These are phyloP conservation scores for Lasiodiplodia citricola DNA, from an alignment of 2,329 filamentous ascomycete species.

Conservation along the genomic window DNA sequence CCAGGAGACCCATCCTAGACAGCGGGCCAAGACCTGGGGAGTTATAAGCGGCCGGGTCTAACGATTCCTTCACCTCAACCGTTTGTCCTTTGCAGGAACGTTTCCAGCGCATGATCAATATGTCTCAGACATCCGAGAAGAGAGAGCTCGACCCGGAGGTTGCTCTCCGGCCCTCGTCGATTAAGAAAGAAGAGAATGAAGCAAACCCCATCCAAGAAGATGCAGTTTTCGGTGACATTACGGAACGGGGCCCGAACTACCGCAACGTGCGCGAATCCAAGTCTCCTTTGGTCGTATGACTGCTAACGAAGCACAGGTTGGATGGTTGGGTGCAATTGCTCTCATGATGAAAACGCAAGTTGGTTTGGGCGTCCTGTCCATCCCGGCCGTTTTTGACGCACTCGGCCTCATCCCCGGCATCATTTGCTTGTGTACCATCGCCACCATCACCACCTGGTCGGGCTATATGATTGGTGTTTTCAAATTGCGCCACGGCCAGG, in stretches of 20 bases:
- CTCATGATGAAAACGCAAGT: conserved; percentile 42
- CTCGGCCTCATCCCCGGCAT: conserved; percentile 58
- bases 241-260: conserved; percentile 4
- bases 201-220: not conserved
- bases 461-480: conserved; percentile 58
- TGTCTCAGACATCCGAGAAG: not conserved
- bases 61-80: not conserved
- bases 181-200: not conserved
- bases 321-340: conserved; percentile 36
- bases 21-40: not conserved
- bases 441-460: conserved; percentile 55
- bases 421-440: conserved; percentile 49
- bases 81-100: not conserved
- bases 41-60: not conserved
- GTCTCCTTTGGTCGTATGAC: not conserved
- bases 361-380: conserved; percentile 54
- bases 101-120: not conserved
- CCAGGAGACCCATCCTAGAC: not conserved
- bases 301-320: conserved; percentile 31
- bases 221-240: conserved; percentile 13
- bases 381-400: conserved; percentile 52
- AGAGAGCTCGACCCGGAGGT: not conserved
- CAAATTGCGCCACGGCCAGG: conserved; percentile 59
- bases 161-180: not conserved
- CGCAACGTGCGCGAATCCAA: not conserved